Base-by-base conservation (phyloP, 768 basidiomycete species). In the Tylopilus balloui region DNA sequence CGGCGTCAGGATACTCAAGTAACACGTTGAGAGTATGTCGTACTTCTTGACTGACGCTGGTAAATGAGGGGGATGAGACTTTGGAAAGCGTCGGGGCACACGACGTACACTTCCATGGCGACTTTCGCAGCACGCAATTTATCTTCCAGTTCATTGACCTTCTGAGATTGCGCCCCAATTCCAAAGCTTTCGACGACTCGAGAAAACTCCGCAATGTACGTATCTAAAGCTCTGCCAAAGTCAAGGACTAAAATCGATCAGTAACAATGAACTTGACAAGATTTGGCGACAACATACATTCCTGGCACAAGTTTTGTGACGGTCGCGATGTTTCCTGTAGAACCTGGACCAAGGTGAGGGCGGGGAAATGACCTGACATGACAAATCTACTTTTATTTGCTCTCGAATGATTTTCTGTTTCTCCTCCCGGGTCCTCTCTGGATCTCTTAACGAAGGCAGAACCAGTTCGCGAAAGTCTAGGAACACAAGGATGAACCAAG, bases 1-100 rank as follows among this genome's bases (percentile, higher is more conserved):
- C 23, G 1, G 13, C 14, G 31, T 61, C 29, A 61, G 49, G 20
- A 42, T 3, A 34, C 23, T 3, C 11, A 13, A 4, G 13, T 6
- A 14, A 21, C 10, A 29, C 4, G 10, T 24, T 14, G 34, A 1
- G 23, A 12, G 14, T 24, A 19, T n/a, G 17, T 13, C 52, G 1
- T 14, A 61, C 59, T 31, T 60, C 59, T 52, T 15, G 39, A 25
- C 55, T 57, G 36, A 60, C 13, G 17, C 59, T 60, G 32, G 40
- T 28, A 19, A 45, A 15, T 10, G 21, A 25, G 25, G 31, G 20
- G 13, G 4, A n/a, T 54, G 25, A 60, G 45, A 39, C 0, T 23
- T 27, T 15, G 19, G 13, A 45, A 15, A 3, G 11, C 5, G 0
- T 15, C 3, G 13, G 4, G 27, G 7, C 1, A 6, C 19, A 19